A percentile compares a stretch with the other conserved stretches of the same genome.
These are phyloP conservation scores for Aspergillus versicolor DNA, from an alignment of 2,329 filamentous ascomycete species.

Conservation along the genomic window DNA sequence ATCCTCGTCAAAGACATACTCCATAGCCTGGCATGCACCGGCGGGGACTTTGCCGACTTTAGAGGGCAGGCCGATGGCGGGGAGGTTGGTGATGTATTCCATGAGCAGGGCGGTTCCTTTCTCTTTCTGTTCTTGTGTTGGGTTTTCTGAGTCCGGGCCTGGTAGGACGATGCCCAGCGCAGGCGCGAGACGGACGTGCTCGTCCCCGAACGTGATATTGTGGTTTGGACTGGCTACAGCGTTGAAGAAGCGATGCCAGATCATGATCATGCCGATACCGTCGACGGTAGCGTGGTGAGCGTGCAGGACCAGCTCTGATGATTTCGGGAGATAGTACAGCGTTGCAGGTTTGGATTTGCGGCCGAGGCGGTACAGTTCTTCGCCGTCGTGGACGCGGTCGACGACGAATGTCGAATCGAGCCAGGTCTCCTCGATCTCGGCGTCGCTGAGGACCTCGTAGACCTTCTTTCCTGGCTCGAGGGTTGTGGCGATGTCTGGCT, in stretches of 20 bases:
- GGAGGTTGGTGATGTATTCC: background rate
- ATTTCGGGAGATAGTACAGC: conserved; percentile 3
- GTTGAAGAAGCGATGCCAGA: background rate
- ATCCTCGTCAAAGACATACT: background rate
- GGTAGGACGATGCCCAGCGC: background rate
- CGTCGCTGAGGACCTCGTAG: background rate
- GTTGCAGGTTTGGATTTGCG: background rate
- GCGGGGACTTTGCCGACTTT: background rate
- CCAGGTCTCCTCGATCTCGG: background rate
- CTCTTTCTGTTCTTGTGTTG: background rate
- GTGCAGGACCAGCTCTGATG: conserved; percentile 4
- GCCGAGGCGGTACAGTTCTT: background rate
- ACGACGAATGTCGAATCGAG: background rate
- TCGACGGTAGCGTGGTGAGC: background rate
- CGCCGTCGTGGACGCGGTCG: background rate
- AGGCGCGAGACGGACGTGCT: background rate
- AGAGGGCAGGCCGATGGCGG: background rate
- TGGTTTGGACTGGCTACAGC: background rate
- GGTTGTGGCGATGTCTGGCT: background rate
- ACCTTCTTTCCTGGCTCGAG: background rate
- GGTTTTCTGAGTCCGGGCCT: background rate
- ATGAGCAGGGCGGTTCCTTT: background rate
- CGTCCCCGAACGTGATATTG: background rate
- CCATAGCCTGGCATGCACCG: background rate
- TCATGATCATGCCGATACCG: background rate